Evolutionary conservation across 208 protist genomes (phyloP), one percentile per base, ranked within the genome.

Genomic region (Trypanosoma cruzi): DNA sequence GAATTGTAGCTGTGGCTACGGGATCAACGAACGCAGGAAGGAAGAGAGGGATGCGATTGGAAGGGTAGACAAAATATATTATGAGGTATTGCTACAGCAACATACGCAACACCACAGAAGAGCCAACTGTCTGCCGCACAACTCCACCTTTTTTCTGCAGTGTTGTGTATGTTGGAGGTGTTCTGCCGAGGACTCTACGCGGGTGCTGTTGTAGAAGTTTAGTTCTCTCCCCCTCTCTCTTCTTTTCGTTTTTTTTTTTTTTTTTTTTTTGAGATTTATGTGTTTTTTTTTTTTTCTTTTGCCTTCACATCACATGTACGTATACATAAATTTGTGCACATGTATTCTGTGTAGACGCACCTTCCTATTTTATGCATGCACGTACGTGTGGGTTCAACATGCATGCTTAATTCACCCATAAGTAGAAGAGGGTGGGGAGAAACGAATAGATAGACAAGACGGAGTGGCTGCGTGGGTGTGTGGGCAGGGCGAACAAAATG

Each of bases 1-100:
- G 75, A 81, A 29, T 31, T 81, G 44, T 81, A 72, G 46, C 16
- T n/a, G 56, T 24, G 13, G 26, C 28, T 6, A 46, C 40, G 31
- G 42, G 18, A 50, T 13, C 13, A 44, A 44, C n/a, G n/a, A n/a
- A n/a, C 36, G 36, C 36, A 40, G 36, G 11, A 11, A 40, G 36
- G 36, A 11, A 40, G 36, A 40, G 36, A 40, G 36, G 11, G 36
- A 40, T 4, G 36, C 36, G 36, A 4, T 40, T n/a, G n/a, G n/a
- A n/a, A n/a, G n/a, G n/a, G n/a, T n/a, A n/a, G n/a, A n/a, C n/a
- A n/a, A n/a, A n/a, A n/a, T n/a, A n/a, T n/a, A n/a, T n/a, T 53
- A 53, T 53, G 37, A 44, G 37, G 37, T 44, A 44, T 14, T 50
- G 46, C 20, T 50, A 50, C 46, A 50, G 36, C 7, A 4, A 40